Conservation (phyloP, 208 protist genomes). For the Leishmania gerbilli region DNA sequence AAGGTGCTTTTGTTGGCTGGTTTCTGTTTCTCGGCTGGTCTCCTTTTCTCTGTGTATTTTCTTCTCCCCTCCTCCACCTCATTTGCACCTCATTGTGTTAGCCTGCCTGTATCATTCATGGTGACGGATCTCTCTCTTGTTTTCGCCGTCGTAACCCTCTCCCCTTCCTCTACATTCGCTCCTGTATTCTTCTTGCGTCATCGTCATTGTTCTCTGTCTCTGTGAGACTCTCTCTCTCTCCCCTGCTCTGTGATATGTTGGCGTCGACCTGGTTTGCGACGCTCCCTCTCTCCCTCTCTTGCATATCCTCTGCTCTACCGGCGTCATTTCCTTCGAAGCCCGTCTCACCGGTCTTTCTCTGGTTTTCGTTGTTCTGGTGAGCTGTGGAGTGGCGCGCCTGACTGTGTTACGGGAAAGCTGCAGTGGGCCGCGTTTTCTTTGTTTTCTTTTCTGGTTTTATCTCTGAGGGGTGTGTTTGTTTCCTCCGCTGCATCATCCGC, state of each 20-base stretch:
- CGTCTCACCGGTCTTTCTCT: constrained; percentile 1
- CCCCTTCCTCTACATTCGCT: not conserved
- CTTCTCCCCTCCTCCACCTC: not conserved
- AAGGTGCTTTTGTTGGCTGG: constrained; percentile 12
- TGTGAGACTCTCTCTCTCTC: not conserved
- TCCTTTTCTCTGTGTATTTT: not conserved
- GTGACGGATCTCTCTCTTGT: not conserved
- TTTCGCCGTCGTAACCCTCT: not conserved
- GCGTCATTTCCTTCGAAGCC: constrained; percentile 1
- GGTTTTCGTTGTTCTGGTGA: not conserved
- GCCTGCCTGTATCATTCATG: not conserved
- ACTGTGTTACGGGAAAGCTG: not conserved
- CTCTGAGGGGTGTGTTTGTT: not conserved
- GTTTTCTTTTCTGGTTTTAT: not conserved
- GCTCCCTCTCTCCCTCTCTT: not conserved
- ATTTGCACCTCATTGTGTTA: not conserved
- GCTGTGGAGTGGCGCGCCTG: not conserved
- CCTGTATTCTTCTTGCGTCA: not conserved
- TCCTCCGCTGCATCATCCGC: not conserved
- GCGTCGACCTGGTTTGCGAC: not conserved
- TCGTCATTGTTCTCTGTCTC: constrained; percentile 6
- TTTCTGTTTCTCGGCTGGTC: constrained; percentile 1
- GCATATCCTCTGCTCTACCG: not conserved
- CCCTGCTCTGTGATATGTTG: not conserved
- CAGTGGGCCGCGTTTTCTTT: not conserved